Percentiles rank a stretch among this genome's conserved stretches.
These are phyloP conservation scores for Scopulariopsis brevicaulis DNA, from an alignment of 2,329 filamentous ascomycete species.

Conservation along the genomic window DNA sequence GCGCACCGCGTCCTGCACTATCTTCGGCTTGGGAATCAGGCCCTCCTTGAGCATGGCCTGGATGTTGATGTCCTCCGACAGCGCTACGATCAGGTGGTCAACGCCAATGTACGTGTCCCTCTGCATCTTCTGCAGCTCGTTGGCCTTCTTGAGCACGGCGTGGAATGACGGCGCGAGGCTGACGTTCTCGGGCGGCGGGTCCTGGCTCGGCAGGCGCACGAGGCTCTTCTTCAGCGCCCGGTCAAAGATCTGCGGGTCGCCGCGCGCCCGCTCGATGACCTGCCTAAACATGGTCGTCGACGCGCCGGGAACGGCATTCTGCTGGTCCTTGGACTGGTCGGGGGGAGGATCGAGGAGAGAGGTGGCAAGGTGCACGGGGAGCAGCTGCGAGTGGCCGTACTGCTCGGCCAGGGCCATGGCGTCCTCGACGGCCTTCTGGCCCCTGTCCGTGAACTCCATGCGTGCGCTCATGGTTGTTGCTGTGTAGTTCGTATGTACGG, in stretches of 20 bases:
- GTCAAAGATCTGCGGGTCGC: conserved; percentile 81
- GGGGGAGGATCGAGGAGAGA: conserved; percentile 65
- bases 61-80: conserved; percentile 69
- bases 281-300: conserved; percentile 79
- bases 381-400: conserved; percentile 83
- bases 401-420: conserved; percentile 80
- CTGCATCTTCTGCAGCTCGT: conserved; percentile 91
- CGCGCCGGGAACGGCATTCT: conserved; percentile 56
- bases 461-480: conserved; percentile 50
- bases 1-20: conserved; percentile 82
- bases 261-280: conserved; percentile 86
- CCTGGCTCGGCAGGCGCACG: conserved; percentile 85
- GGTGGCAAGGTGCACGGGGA: conserved; percentile 82
- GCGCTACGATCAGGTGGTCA: conserved; percentile 81
- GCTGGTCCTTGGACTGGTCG: conserved; percentile 72
- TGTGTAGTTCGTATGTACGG: conserved; percentile 8
- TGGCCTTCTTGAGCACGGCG: conserved; percentile 71
- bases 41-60: conserved; percentile 68
- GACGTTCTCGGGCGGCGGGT: conserved; percentile 84
- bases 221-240: conserved; percentile 83
- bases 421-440: conserved; percentile 80
- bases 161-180: conserved; percentile 73
- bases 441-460: conserved; percentile 90
- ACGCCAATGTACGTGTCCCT: conserved; percentile 93
- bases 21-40: conserved; percentile 83